These are phyloP conservation scores for Phialemoniopsis sp. DNA, from an alignment of 2,329 filamentous ascomycete species.

Conservation along the genomic window DNA sequence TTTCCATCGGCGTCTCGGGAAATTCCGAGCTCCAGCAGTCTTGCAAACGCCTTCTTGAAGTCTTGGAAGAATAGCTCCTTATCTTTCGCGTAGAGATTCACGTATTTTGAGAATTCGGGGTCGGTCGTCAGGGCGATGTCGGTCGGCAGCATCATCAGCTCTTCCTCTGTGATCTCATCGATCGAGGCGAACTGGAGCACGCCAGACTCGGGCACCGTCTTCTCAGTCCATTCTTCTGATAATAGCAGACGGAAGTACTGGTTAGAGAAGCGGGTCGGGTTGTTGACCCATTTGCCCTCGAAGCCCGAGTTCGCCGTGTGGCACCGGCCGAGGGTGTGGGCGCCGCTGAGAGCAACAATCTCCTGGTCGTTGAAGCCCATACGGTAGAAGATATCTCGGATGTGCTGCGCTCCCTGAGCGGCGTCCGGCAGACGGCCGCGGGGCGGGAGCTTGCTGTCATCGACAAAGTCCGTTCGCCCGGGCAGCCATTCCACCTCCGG, in stretches of 20 bases:
- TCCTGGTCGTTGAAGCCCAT: conserved; percentile 98
- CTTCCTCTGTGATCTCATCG: conserved; percentile 50
- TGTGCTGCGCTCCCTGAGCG: conserved; percentile 70
- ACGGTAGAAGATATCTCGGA: conserved; percentile 86
- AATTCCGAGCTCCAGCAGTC: conserved; percentile 59
- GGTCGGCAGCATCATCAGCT: conserved; percentile 64
- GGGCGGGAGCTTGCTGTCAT: conserved; percentile 54
- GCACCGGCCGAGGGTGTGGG: conserved; percentile 78
- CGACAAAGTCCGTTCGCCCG: conserved; percentile 58
- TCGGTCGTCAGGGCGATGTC: conserved; percentile 57
- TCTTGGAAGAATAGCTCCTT: conserved; percentile 59
- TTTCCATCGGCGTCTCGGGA: conserved; percentile 45
- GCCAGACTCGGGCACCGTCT: conserved; percentile 46
- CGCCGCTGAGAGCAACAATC: conserved; percentile 83
- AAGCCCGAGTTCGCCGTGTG: conserved; percentile 25
- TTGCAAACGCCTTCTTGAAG: conserved; percentile 54
- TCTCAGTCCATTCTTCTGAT: conserved; percentile 33
- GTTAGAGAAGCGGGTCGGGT: conserved; percentile 30
- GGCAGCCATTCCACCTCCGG: conserved; percentile 52
- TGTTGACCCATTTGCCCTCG: conserved; percentile 29
- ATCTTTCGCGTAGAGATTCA: conserved; percentile 54
- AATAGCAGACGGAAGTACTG: conserved; percentile 28
- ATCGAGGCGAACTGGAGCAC: conserved; percentile 54
- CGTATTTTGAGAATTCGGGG: conserved; percentile 47
- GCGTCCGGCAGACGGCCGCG: conserved; percentile 68